Conservation (phyloP, 345 rosid species). For the Euphorbia lathyris region DNA sequence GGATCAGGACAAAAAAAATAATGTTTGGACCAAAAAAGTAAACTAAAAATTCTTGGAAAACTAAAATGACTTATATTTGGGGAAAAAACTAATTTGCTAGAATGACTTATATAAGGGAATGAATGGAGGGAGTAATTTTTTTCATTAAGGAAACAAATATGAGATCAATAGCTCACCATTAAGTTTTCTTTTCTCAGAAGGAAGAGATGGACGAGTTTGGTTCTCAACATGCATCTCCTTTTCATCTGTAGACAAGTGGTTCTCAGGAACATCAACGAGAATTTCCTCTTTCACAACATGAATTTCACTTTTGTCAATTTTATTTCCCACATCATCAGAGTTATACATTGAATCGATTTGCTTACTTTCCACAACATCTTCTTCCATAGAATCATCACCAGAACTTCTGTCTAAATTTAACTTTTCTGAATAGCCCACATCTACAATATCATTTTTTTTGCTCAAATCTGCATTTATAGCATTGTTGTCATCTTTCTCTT, state of each 20-base stretch:
- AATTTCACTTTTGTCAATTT: conserved; percentile 43
- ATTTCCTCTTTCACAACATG: conserved; percentile 42
- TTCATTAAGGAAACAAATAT: background rate
- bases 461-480: conserved; percentile 60
- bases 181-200: conserved; percentile 79
- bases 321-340: conserved; percentile 50
- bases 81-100: no score
- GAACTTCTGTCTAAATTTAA: conserved; percentile 94
- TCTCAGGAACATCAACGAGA: conserved; percentile 46
- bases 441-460: conserved; percentile 58
- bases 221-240: conserved; percentile 38
- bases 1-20: no score
- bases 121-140: no score
- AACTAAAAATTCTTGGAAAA: no score
- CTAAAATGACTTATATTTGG: no score
- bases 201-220: conserved; percentile 29
- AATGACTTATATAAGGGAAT: no score
- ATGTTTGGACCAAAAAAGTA: no score
- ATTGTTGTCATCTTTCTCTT: conserved; percentile 58
- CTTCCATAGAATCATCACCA: conserved; percentile 96
- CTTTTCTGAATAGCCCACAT: conserved; percentile 81
- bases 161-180: conserved; percentile 45
- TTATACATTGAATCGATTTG: conserved; percentile 62
- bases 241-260: conserved; percentile 35
- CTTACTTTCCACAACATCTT: conserved; percentile 78